phyloP scores from a whole-genome alignment of 257 asterid genomes.

The Petrea volubilis region DNA sequence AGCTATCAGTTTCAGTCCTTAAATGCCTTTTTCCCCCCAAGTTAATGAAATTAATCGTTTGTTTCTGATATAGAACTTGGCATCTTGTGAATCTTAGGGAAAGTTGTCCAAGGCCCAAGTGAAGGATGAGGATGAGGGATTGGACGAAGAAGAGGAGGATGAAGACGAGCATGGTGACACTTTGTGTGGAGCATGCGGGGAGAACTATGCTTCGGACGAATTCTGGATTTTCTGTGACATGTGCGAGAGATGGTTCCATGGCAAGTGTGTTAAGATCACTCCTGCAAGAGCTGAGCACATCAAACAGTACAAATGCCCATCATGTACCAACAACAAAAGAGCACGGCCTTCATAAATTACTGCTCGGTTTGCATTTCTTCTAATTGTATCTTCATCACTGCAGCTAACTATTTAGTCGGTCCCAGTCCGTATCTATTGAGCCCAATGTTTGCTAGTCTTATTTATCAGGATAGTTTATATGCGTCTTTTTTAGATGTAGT shows the following conservation, averaged over 20 bases:
- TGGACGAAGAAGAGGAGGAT: constrained; percentile 49
- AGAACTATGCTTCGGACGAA: constrained; percentile 65
- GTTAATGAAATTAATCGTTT: not conserved
- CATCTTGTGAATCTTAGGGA: constrained; percentile 31
- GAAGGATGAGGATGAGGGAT: constrained; percentile 52
- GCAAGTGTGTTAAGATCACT: constrained; percentile 81
- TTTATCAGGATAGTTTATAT: constrained; percentile 24
- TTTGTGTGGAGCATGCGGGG: constrained; percentile 72
- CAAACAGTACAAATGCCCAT: constrained; percentile 89
- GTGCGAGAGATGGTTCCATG: constrained; percentile 90
- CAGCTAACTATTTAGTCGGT: constrained; percentile 27
- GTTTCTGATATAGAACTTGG: not conserved
- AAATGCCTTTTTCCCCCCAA: not conserved
- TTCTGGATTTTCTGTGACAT: constrained; percentile 86
- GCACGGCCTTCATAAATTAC: constrained; percentile 51
- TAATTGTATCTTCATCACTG: constrained; percentile 24
- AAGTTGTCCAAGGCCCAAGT: constrained; percentile 45
- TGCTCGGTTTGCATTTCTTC: constrained; percentile 12
- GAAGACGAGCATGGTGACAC: constrained; percentile 71
- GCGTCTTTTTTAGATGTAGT: constrained; percentile 29
- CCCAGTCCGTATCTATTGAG: constrained; percentile 12
- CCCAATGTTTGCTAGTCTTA: constrained; percentile 20
- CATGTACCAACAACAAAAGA: constrained; percentile 60
- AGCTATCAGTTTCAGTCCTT: not conserved
- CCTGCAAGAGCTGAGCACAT: constrained; percentile 91